Percentiles rank a stretch among this genome's conserved stretches.
Conservation (phyloP, 2,329 filamentous ascomycete species). For the Akanthomyces muscarius region DNA sequence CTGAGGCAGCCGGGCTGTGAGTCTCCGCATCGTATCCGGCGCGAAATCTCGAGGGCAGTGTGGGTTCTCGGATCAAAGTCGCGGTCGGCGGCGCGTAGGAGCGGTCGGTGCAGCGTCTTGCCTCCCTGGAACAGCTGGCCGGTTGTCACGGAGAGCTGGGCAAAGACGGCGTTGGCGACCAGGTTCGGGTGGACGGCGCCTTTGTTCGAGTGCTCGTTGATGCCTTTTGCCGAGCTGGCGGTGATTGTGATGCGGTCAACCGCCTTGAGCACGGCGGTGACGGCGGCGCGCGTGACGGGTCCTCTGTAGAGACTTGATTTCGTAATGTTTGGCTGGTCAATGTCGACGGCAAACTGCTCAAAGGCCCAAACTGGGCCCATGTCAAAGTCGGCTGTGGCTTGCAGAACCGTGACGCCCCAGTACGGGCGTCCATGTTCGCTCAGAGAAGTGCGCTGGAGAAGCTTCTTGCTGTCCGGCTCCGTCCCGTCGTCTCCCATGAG, state of each 20-base stretch:
- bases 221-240: slow-evolving; percentile 15
- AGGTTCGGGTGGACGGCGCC: slow-evolving; percentile 24
- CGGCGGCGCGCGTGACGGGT: slow-evolving; percentile 34
- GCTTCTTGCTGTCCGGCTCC: slow-evolving; percentile 26
- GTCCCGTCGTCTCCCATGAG: slow-evolving; percentile 40
- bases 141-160: slow-evolving; percentile 30
- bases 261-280: slow-evolving; percentile 34
- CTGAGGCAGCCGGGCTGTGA: slow-evolving; percentile 40
- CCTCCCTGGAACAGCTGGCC: slow-evolving; percentile 36
- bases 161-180: slow-evolving; percentile 25
- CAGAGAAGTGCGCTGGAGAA: slow-evolving; percentile 27
- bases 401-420: slow-evolving; percentile 38
- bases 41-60: slow-evolving; percentile 35
- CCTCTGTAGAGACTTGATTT: slow-evolving; percentile 40
- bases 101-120: slow-evolving; percentile 32
- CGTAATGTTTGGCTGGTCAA: slow-evolving; percentile 35
- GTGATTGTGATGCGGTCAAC: slow-evolving; percentile 33
- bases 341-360: slow-evolving; percentile 39
- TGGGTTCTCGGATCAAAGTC: slow-evolving; percentile 34
- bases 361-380: slow-evolving; percentile 42
- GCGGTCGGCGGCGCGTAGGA: slow-evolving; percentile 36
- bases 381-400: slow-evolving; percentile 39
- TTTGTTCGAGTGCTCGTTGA: not conserved
- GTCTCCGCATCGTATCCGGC: slow-evolving; percentile 38
- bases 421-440: slow-evolving; percentile 32